Conservation (phyloP, 2,329 filamentous ascomycete genomes). For the Pseudogymnoascus sp. region DNA sequence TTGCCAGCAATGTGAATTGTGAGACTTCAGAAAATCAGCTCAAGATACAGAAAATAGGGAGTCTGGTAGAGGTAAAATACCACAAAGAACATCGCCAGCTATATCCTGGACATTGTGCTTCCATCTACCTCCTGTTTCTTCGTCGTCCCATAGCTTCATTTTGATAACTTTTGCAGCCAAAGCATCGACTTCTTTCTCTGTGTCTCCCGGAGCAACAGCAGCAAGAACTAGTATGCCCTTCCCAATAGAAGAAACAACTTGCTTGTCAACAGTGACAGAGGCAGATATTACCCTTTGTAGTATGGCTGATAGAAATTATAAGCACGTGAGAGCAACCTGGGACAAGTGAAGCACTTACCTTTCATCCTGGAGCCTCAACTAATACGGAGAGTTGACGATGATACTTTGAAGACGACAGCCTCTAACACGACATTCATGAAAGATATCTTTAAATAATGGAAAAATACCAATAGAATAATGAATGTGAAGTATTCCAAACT, state of each 20-base stretch:
- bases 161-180: conserved; percentile 83
- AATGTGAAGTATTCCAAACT: background rate
- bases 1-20: conserved; percentile 89
- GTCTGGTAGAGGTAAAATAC: conserved; percentile 41
- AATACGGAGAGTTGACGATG: conserved; percentile 9
- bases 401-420: background rate
- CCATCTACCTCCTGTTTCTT: conserved; percentile 50
- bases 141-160: conserved; percentile 78
- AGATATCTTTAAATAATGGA: background rate
- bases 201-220: conserved; percentile 84
- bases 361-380: conserved; percentile 11
- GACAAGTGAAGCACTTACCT: background rate
- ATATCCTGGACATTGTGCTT: conserved; percentile 85
- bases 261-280: conserved; percentile 87
- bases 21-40: conserved; percentile 56
- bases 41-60: background rate
- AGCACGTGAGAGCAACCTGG: conserved; percentile 12
- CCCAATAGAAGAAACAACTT: conserved; percentile 84
- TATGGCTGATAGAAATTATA: conserved; percentile 54
- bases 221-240: conserved; percentile 87
- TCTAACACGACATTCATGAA: background rate
- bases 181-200: conserved; percentile 75
- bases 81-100: conserved; percentile 85
- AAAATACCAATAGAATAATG: background rate
- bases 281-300: conserved; percentile 90